Conservation (phyloP, 495 filamentous ascomycete species). For the Aspergillus baeticus region DNA sequence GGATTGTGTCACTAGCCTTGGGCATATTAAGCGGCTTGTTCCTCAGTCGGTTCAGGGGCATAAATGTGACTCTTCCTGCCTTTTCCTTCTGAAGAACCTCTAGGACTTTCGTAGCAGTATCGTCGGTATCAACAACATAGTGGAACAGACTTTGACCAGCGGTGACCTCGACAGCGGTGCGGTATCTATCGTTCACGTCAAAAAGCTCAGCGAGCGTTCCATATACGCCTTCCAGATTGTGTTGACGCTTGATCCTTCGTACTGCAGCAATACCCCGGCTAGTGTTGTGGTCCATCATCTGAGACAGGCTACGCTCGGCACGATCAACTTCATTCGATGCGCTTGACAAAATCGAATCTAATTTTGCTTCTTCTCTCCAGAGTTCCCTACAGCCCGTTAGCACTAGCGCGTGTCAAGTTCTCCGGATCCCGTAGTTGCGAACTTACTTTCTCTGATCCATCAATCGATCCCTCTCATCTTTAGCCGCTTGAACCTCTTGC, state of each 20-base stretch:
- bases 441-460: slow-evolving; percentile 79
- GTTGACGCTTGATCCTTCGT: slow-evolving; percentile 70
- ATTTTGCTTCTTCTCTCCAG: slow-evolving; percentile 85
- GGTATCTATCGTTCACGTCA: slow-evolving; percentile 79
- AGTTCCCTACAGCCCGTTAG: slow-evolving; percentile 51
- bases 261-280: slow-evolving; percentile 80
- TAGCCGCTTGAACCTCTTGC: slow-evolving; percentile 72
- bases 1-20: slow-evolving; percentile 79
- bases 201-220: slow-evolving; percentile 91
- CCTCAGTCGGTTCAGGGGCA: slow-evolving; percentile 82
- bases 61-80: slow-evolving; percentile 89
- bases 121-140: slow-evolving; percentile 91
- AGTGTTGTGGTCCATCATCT: slow-evolving; percentile 87
- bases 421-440: neutral
- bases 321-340: slow-evolving; percentile 69
- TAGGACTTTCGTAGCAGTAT: slow-evolving; percentile 77
- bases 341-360: slow-evolving; percentile 73
- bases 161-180: slow-evolving; percentile 87
- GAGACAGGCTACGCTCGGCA: slow-evolving; percentile 72
- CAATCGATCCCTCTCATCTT: slow-evolving; percentile 76
- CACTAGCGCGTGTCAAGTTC: slow-evolving; percentile 5
- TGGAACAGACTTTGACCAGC: slow-evolving; percentile 94
- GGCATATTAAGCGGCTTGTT: slow-evolving; percentile 71
- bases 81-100: slow-evolving; percentile 76
- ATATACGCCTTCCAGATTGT: slow-evolving; percentile 82